Evolutionary conservation across 345 rosid genomes (phyloP).

Genomic region (Populus euphratica): DNA sequence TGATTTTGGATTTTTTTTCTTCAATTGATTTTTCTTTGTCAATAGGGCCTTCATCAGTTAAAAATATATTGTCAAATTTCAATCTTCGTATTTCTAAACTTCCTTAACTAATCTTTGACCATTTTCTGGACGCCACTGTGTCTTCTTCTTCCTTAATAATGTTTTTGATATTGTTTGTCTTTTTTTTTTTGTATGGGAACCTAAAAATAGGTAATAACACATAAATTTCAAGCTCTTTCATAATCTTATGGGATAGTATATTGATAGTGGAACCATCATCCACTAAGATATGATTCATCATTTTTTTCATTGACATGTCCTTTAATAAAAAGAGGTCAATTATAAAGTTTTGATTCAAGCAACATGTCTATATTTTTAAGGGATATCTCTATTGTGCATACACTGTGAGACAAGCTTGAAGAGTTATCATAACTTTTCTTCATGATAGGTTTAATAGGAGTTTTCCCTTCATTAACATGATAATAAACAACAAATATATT

Average conservation of each 20-base stretch:
- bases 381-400: neutral
- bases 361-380: neutral
- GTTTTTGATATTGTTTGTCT: too few relatives aligned
- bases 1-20: too few relatives aligned
- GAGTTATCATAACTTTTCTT: neutral
- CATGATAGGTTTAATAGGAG: neutral
- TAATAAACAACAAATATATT: neutral
- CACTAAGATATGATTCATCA: neutral
- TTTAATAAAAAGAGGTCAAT: neutral
- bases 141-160: too few relatives aligned
- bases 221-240: neutral
- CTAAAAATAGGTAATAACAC: too few relatives aligned
- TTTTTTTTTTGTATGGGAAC: too few relatives aligned
- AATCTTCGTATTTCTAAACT: too few relatives aligned
- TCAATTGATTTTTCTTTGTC: too few relatives aligned
- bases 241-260: neutral
- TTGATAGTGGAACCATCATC: neutral
- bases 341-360: neutral
- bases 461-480: neutral
- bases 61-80: too few relatives aligned
- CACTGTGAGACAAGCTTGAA: neutral
- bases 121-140: rapidly evolving
- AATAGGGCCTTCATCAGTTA: too few relatives aligned
- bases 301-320: neutral
- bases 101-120: too few relatives aligned